Base-by-base conservation (phyloP, 2,329 filamentous ascomycete species). In the Bipolaris zeicola region DNA sequence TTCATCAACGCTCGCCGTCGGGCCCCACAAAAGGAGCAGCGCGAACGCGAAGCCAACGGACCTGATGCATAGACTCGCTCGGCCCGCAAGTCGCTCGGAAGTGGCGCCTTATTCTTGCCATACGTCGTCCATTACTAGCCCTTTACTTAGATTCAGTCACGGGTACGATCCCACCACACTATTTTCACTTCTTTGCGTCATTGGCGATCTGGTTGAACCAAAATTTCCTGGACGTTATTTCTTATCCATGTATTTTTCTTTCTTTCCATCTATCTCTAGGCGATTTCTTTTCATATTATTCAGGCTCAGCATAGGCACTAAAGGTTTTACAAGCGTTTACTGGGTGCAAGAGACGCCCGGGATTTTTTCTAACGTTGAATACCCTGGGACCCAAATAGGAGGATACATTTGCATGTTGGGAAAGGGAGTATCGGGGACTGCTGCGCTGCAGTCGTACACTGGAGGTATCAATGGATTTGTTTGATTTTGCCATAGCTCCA, bases 1-100 rank as follows among this genome's bases (percentile, higher is more conserved):
- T 92, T 91, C 75, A 92, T 91, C 76, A 92, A 92, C 63, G 88
- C 88, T 26, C 84, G 89, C 51, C 82, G 89, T 54, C 85, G 89
- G 36, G 62, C 68, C 50, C 71, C 73, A 22, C 60, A 67, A 51
- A 69, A 72, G 46, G 68, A 73, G 53, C 62, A 67, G 36, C 65
- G 67, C 22, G 69, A 72, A 38, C 68, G 67, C 18, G 67, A 70
- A 33, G 62, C 55, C 28, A 63, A 66, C 31, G 60, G 57, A 16
- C 39, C 58, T 24, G 58, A 61, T 13, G 50, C 58, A 24, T 62
- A 52, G 34, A 39, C 7, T 34, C 7, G 31, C 18, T n/a, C n/a
- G 20, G 38, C 38, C 14, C 38, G 38, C 20, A 24, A 24, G 38
- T 22, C 1, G 20, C 16, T 20, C 28, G 14, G 28, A 16, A 36